Evolutionary conservation across 352 stramenopile genomes (phyloP), one percentile per base, ranked within the genome.

Genomic region (Detonula confervacea): DNA sequence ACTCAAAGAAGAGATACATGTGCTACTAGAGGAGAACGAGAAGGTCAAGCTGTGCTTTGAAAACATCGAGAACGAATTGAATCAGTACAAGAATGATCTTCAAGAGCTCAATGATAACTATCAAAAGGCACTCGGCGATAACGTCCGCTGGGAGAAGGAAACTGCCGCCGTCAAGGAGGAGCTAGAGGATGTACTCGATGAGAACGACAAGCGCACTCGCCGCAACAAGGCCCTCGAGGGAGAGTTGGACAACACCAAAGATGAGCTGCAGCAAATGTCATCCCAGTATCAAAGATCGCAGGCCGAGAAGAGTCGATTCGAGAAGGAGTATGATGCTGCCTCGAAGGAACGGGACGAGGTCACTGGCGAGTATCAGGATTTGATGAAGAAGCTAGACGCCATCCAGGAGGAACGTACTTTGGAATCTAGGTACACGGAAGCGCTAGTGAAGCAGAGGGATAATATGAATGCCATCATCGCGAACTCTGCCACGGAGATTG

Each of bases 401-500:
- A 65, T 82, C 5, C 54, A 83, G 59, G 75, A 83, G 49, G 75
- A 83, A 39, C 39, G 75, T 24, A 65, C 62, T 8, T 73, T 83
- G 33, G 75, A 83, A 56, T 69, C 44, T 33, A 20, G 67, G 27
- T 83, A 83, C 35, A 83, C 75, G 20, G 75, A 83, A 49, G 75
- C 75, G 7, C 56, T 83, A 37, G 67, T 74, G n/a, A 77, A 83
- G 42, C 75, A 83, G 59, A 33, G 75, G 16, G 75, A 83, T 73
- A 83, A 83, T 39, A 83, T 83, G 75, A 78, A 37, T 59, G 51
- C 27, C 14, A 77, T 83, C 9, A 83, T 83, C 46, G 75, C 77
- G 44, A 83, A 71, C 59, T 59, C 39, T 33, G 60, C 77, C 33
- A n/a, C 54, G 1, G 75, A 83, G 44, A 77, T 83, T 44, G 56